These are phyloP conservation scores for Pestalotiopsis sp. DNA, from an alignment of 2,329 filamentous ascomycete genomes.

Conservation along the genomic window DNA sequence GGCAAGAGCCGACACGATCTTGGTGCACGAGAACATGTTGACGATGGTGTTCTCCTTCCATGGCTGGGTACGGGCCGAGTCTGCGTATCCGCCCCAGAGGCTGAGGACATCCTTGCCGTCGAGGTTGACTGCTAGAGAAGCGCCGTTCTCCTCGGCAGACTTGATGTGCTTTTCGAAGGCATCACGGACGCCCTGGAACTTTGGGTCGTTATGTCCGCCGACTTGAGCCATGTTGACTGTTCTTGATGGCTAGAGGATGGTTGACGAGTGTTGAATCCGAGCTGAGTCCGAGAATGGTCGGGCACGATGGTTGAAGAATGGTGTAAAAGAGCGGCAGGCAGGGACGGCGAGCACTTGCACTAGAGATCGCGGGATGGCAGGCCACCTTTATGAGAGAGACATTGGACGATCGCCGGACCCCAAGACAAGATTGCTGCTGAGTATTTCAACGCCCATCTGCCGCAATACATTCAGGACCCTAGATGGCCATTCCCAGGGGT, in stretches of 20 bases:
- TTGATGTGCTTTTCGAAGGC: constrained; percentile 35
- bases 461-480: background rate
- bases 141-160: constrained; percentile 43
- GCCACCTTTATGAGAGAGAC: background rate
- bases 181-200: constrained; percentile 37
- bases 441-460: background rate
- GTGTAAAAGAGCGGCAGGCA: background rate
- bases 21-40: constrained; percentile 40
- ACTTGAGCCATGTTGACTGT: constrained; percentile 20
- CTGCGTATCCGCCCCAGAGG: constrained; percentile 41
- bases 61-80: constrained; percentile 28
- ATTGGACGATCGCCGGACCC: background rate
- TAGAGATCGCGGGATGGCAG: background rate
- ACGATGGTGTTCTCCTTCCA: constrained; percentile 41
- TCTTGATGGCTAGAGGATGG: background rate
- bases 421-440: background rate
- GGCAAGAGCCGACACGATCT: constrained; percentile 38
- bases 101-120: constrained; percentile 41
- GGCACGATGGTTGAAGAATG: background rate
- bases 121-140: constrained; percentile 40
- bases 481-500: background rate
- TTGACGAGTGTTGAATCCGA: background rate
- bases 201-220: constrained; percentile 38
- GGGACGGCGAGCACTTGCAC: background rate
- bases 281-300: background rate